These are phyloP conservation scores for Corchorus capsularis DNA, from an alignment of 345 rosid genomes.

Conservation along the genomic window DNA sequence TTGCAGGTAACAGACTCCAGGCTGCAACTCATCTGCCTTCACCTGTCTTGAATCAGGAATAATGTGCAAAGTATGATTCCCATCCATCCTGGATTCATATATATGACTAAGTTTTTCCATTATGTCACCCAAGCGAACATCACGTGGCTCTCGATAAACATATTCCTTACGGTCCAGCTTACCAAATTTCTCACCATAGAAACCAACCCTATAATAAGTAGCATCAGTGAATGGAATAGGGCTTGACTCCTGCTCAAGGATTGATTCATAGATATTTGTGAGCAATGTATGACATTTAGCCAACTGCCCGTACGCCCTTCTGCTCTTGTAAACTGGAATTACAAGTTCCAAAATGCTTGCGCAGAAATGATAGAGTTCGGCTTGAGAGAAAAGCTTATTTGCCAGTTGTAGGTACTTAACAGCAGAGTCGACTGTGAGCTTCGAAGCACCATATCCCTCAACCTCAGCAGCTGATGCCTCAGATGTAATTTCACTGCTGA, in stretches of 20 bases:
- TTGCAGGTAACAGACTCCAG: slow-evolving; percentile 93
- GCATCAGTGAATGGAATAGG: slow-evolving; percentile 96
- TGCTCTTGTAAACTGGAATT: slow-evolving; percentile 94
- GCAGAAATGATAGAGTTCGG: slow-evolving; percentile 96
- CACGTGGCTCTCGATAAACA: slow-evolving; percentile 94
- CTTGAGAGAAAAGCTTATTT: slow-evolving; percentile 93
- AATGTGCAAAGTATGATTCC: slow-evolving; percentile 78
- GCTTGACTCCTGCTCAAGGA: slow-evolving; percentile 96
- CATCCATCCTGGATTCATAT: slow-evolving; percentile 93
- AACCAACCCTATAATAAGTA: slow-evolving; percentile 98
- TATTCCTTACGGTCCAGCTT: slow-evolving; percentile 85
- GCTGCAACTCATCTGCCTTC: slow-evolving; percentile 94
- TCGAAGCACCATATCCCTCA: slow-evolving; percentile 99
- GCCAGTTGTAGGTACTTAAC: slow-evolving; percentile 97
- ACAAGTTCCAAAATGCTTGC: slow-evolving; percentile 97
- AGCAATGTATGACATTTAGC: slow-evolving; percentile 94
- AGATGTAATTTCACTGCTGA: slow-evolving; percentile 78
- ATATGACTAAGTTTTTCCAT: slow-evolving; percentile 99
- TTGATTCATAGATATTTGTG: slow-evolving; percentile 83
- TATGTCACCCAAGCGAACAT: slow-evolving; percentile 96
- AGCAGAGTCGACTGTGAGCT: slow-evolving; percentile 98
- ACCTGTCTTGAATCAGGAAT: slow-evolving; percentile 97
- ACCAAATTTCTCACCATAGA: slow-evolving; percentile 90
- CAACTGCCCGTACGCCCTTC: slow-evolving; percentile 94
- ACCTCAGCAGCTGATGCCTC: slow-evolving; percentile 99